phyloP scores from a whole-genome alignment of 2,329 filamentous ascomycete genomes.

The Lithohypha guttulata region DNA sequence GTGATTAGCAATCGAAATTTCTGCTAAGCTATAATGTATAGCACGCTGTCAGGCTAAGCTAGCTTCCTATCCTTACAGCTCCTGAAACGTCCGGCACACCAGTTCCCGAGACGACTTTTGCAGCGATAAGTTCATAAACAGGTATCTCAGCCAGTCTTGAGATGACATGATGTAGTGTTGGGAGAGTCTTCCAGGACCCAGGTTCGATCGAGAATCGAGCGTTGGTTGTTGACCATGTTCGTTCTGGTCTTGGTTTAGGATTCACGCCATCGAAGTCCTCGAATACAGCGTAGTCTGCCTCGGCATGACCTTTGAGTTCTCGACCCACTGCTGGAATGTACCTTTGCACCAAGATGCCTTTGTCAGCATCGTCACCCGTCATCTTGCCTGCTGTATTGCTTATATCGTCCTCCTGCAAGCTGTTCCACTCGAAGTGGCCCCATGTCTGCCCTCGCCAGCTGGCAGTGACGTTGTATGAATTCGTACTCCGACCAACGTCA shows the following conservation, averaged over 20 bases:
- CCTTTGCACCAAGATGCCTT: slow-evolving; percentile 43
- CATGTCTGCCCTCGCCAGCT: slow-evolving; percentile 36
- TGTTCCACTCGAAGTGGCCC: slow-evolving; percentile 29
- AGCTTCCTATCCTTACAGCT: slow-evolving; percentile 7
- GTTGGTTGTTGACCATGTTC: too few species aligned
- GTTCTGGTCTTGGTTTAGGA: slow-evolving; percentile 23
- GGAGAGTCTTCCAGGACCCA: slow-evolving; percentile 46
- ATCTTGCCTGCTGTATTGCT: slow-evolving; percentile 10
- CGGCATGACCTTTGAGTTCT: slow-evolving; percentile 38
- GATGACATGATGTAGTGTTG: slow-evolving; percentile 51
- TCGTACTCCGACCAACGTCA: slow-evolving; percentile 30
- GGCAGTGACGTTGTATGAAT: slow-evolving; percentile 31
- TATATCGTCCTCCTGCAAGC: slow-evolving; percentile 22
- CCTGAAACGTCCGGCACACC: slow-evolving; percentile 25
- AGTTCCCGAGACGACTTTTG: slow-evolving; percentile 44
- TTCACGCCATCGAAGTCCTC: slow-evolving; percentile 24
- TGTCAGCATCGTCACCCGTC: slow-evolving; percentile 28
- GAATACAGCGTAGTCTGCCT: slow-evolving; percentile 44
- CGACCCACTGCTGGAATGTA: slow-evolving; percentile 48
- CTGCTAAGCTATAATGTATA: too few species aligned
- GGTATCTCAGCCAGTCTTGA: slow-evolving; percentile 44
- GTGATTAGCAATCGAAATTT: too few species aligned
- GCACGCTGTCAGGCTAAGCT: too few species aligned
- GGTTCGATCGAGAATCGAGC: too few species aligned
- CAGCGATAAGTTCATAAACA: slow-evolving; percentile 45